phyloP scores from a whole-genome alignment of 2,329 filamentous ascomycete genomes.

The Fusarium duplospermum region DNA sequence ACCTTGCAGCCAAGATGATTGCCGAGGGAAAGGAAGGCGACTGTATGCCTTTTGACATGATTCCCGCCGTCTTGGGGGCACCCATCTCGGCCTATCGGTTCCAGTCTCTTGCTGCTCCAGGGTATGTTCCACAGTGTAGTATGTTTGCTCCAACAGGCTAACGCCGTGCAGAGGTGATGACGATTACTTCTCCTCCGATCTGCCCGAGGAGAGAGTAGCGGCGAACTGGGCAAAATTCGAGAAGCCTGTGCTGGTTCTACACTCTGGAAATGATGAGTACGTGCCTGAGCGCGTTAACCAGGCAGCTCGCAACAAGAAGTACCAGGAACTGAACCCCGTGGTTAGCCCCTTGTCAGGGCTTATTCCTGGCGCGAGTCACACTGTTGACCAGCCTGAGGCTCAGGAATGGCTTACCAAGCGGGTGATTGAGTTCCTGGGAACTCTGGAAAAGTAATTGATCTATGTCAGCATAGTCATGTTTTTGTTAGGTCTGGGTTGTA shows the following conservation, averaged over 20 bases:
- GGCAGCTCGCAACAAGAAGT: conserved; percentile 66
- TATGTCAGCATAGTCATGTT: neutral
- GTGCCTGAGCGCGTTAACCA: conserved; percentile 71
- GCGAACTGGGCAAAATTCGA: conserved; percentile 74
- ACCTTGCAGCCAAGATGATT: conserved; percentile 66
- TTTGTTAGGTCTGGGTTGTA: neutral
- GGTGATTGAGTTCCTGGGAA: conserved; percentile 59
- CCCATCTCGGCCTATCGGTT: conserved; percentile 66
- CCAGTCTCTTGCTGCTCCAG: conserved; percentile 60
- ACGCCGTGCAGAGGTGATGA: conserved; percentile 71
- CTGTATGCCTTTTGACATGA: conserved; percentile 61
- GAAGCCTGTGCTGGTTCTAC: conserved; percentile 72
- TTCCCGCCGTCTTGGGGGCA: conserved; percentile 54
- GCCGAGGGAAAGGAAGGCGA: conserved; percentile 64
- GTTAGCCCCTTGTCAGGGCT: conserved; percentile 62
- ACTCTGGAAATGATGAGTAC: conserved; percentile 74
- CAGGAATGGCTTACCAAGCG: conserved; percentile 62
- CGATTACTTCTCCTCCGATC: conserved; percentile 87
- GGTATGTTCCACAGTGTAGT: conserved; percentile 53
- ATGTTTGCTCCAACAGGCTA: conserved; percentile 3
- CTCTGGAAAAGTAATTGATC: conserved; percentile 24
- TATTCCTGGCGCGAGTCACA: conserved; percentile 65
- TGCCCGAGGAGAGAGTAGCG: conserved; percentile 66
- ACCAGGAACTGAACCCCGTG: conserved; percentile 59
- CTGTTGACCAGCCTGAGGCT: conserved; percentile 58